Conservation (phyloP, 2,329 filamentous ascomycete species). For the Leptographium galeiforme region DNA sequence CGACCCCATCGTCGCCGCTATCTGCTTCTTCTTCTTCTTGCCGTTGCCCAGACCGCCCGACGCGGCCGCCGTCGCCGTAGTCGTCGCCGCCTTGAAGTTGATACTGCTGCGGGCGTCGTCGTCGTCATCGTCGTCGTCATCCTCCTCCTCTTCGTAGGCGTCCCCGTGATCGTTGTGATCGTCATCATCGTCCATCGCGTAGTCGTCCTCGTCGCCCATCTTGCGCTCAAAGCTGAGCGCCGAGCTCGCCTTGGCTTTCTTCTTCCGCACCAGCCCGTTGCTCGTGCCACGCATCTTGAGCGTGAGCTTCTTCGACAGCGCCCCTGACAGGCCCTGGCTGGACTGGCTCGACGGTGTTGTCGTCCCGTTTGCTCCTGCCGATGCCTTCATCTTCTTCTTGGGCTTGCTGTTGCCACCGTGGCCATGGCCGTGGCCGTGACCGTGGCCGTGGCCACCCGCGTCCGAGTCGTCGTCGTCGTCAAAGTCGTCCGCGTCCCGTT, state of each 20-base stretch:
- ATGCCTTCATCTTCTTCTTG: constrained; percentile 44
- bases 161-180: constrained; percentile 10
- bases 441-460: background rate
- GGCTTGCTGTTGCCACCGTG: constrained; percentile 21
- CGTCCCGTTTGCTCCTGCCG: constrained; percentile 13
- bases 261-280: constrained; percentile 31
- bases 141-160: constrained; percentile 9
- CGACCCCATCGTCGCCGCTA: constrained; percentile 11
- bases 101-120: constrained; percentile 5
- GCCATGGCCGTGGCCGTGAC: background rate
- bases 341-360: constrained; percentile 9
- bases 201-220: constrained; percentile 10
- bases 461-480: constrained; percentile 41
- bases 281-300: constrained; percentile 39
- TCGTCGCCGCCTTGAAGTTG: constrained; percentile 3
- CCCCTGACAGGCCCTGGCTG: constrained; percentile 7
- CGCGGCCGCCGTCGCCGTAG: background rate
- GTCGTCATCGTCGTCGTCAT: background rate
- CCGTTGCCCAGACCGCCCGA: background rate
- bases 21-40: constrained; percentile 10
- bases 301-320: constrained; percentile 11
- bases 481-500: constrained; percentile 40
- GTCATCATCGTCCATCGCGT: constrained; percentile 7
- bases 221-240: constrained; percentile 36
- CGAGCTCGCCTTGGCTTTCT: constrained; percentile 39